These are phyloP conservation scores for Kalanchoe fedtschenkoi DNA, from an alignment of 164 flowering plant genomes.

Conservation along the genomic window DNA sequence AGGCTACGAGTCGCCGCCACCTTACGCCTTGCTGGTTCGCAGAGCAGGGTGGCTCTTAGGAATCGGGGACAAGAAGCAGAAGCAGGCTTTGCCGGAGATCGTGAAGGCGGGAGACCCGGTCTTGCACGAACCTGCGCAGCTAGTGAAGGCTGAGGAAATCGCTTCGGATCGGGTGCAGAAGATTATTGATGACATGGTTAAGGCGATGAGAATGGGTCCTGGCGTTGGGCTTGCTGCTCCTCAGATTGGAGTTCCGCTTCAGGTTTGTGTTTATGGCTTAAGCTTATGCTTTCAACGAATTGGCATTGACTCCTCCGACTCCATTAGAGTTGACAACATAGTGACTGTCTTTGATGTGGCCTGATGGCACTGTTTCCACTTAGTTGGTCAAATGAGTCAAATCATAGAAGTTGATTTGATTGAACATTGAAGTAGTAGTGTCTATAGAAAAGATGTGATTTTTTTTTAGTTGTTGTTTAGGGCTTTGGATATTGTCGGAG, in stretches of 20 bases:
- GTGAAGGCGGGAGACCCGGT: conserved; percentile 93
- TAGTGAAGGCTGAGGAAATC: conserved; percentile 54
- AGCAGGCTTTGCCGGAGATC: conserved; percentile 34
- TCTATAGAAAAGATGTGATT: no score
- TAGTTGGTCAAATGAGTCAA: no score
- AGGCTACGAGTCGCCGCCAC: conserved; percentile 15
- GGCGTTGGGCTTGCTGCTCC: conserved; percentile 99
- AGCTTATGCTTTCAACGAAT: background rate
- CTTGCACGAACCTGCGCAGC: conserved; percentile 73
- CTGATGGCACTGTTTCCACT: background rate
- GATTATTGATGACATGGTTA: conserved; percentile 74
- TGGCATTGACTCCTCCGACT: background rate
- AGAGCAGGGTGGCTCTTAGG: conserved; percentile 75
- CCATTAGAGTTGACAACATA: background rate
- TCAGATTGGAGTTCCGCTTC: conserved; percentile 79
- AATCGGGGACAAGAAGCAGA: conserved; percentile 40
- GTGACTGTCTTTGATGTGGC: background rate
- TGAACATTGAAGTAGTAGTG: no score
- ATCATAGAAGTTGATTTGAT: no score
- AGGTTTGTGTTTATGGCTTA: conserved; percentile 21
- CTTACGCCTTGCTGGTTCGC: conserved; percentile 10
- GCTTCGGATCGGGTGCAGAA: conserved; percentile 73
- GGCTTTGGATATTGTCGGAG: no score
- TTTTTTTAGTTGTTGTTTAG: no score
- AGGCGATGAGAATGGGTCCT: conserved; percentile 72